phyloP scores from a whole-genome alignment of 2,329 filamentous ascomycete species.

The Xylaria sp. region DNA sequence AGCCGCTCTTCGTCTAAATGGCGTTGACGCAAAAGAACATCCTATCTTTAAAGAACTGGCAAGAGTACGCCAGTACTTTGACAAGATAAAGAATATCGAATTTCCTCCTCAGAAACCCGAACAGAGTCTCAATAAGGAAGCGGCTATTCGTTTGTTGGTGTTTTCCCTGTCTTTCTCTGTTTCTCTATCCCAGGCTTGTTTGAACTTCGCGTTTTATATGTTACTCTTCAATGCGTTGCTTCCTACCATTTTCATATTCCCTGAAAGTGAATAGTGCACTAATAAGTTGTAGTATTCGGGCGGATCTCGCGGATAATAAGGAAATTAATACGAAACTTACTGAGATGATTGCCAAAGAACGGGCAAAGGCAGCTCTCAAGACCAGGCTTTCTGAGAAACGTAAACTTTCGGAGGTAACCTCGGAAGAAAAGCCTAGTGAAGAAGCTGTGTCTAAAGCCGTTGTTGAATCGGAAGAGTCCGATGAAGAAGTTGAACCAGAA shows the following conservation, averaged over 20 bases:
- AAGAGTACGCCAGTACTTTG: slow-evolving; percentile 90
- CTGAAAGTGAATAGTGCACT: background rate
- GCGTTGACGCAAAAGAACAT: slow-evolving; percentile 83
- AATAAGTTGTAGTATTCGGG: slow-evolving; percentile 65
- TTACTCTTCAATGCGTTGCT: background rate
- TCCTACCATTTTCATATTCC: too few species aligned
- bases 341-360: slow-evolving; percentile 67
- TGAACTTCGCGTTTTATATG: background rate
- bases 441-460: slow-evolving; percentile 37
- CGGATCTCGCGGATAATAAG: slow-evolving; percentile 72
- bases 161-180: background rate
- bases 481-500: slow-evolving; percentile 53
- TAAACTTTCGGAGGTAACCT: slow-evolving; percentile 43
- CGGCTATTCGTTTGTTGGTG: slow-evolving; percentile 74
- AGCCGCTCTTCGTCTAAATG: slow-evolving; percentile 81
- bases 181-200: background rate
- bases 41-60: slow-evolving; percentile 86
- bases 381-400: slow-evolving; percentile 52
- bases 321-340: slow-evolving; percentile 62
- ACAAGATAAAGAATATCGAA: slow-evolving; percentile 86
- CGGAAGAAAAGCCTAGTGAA: slow-evolving; percentile 40
- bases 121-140: slow-evolving; percentile 75
- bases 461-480: slow-evolving; percentile 33
- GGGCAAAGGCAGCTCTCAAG: slow-evolving; percentile 63
- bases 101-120: slow-evolving; percentile 65